Evolutionary conservation across 176 grass and related monocot species (phyloP).

Genomic region (Sorghum bicolor): DNA sequence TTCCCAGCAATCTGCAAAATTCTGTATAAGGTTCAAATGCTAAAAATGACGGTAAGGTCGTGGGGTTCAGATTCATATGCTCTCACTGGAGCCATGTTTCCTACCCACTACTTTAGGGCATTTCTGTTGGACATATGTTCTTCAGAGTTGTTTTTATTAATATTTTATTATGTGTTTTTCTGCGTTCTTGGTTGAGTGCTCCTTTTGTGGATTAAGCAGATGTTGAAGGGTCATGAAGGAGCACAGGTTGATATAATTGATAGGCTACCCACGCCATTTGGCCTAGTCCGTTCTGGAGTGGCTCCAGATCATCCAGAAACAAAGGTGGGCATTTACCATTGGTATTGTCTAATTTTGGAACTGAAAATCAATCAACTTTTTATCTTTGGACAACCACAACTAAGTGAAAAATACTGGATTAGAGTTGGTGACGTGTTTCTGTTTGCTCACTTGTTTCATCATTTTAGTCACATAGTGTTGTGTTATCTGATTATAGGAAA

Average conservation of each 20-base stretch:
- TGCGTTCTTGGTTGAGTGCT: not conserved
- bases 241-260: slow-evolving; percentile 80
- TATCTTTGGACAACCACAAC: not conserved
- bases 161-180: not conserved
- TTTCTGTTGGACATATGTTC: not conserved
- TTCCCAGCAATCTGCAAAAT: not conserved
- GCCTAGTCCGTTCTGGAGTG: slow-evolving; percentile 80
- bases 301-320: slow-evolving; percentile 96
- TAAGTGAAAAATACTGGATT: not conserved
- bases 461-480: not conserved
- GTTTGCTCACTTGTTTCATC: not conserved
- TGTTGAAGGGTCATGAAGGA: slow-evolving; percentile 68
- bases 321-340: slow-evolving; percentile 45
- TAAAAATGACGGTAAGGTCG: not conserved
- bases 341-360: not conserved
- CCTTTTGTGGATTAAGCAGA: slow-evolving; percentile 41
- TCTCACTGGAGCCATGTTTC: not conserved
- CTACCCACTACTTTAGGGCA: not conserved
- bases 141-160: not conserved
- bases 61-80: no score
- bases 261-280: slow-evolving; percentile 79
- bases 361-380: not conserved
- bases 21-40: not conserved
- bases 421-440: not conserved
- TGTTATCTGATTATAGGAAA: not conserved